These are phyloP conservation scores for Harringtonia aguacate DNA, from an alignment of 2,329 filamentous ascomycete species.

Conservation along the genomic window DNA sequence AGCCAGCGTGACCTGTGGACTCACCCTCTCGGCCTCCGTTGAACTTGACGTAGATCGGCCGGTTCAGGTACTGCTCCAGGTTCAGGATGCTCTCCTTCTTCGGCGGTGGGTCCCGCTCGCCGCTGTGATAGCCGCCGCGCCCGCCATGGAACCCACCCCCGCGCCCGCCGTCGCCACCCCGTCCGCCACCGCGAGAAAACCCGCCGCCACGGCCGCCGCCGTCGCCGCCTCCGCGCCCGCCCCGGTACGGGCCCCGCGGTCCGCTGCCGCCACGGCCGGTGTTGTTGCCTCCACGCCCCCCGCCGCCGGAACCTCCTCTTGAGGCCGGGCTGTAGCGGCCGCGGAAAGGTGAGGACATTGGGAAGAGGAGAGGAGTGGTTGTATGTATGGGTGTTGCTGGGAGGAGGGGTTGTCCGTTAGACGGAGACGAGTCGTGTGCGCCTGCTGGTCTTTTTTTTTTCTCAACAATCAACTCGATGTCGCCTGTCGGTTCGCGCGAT, in stretches of 20 bases:
- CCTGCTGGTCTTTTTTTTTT: no score
- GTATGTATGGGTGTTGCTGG: not conserved
- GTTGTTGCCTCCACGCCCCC: conserved; percentile 1
- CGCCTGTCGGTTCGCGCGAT: no score
- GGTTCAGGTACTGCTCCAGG: conserved; percentile 92
- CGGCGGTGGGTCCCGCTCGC: conserved; percentile 52
- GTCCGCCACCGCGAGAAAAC: conserved; percentile 34
- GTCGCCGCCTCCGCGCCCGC: conserved; percentile 1
- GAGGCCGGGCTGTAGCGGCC: conserved; percentile 13
- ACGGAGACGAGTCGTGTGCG: no score
- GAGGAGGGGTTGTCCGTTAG: no score
- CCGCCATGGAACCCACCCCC: conserved; percentile 12
- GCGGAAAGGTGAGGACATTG: conserved; percentile 12
- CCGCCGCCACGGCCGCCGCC: conserved; percentile 33
- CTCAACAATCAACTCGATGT: no score
- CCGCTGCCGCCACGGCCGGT: conserved; percentile 1
- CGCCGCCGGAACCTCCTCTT: conserved; percentile 8
- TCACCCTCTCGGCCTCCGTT: conserved; percentile 85
- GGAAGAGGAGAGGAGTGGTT: not conserved
- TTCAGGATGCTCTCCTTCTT: conserved; percentile 99
- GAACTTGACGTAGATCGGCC: conserved; percentile 91
- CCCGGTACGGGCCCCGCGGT: conserved; percentile 1
- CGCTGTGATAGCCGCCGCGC: conserved; percentile 2
- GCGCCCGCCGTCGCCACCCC: conserved; percentile 21
- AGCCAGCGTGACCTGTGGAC: conserved; percentile 11